These are phyloP conservation scores for Pleurotus djamor DNA, from an alignment of 768 basidiomycete genomes.

Conservation along the genomic window DNA sequence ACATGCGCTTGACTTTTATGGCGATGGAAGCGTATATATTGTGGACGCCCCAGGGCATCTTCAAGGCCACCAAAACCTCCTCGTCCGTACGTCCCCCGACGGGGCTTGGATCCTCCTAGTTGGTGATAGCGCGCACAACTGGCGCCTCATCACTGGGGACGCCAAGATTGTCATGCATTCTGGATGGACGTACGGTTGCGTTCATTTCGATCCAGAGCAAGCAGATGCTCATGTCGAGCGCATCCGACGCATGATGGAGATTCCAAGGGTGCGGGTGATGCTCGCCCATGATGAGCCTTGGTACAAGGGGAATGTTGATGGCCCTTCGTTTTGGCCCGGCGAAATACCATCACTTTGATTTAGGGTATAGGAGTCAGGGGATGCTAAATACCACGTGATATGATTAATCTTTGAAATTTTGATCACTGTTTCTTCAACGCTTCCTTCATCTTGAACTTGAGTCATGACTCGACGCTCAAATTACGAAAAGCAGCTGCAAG, in stretches of 20 bases:
- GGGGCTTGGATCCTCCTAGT: constrained; percentile 56
- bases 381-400: too few relatives aligned
- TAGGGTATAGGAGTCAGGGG: neutral
- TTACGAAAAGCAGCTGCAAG: neutral
- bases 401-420: neutral
- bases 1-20: constrained; percentile 48
- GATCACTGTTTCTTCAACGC: neutral
- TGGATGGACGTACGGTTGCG: constrained; percentile 29
- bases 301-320: constrained; percentile 45
- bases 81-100: constrained; percentile 50
- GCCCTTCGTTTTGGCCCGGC: constrained; percentile 39
- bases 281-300: constrained; percentile 54
- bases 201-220: constrained; percentile 38
- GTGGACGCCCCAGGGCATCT: constrained; percentile 59
- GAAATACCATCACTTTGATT: constrained; percentile 21
- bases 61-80: constrained; percentile 50
- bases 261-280: constrained; percentile 41
- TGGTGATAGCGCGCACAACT: constrained; percentile 57
- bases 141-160: constrained; percentile 45
- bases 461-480: neutral
- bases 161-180: constrained; percentile 30
- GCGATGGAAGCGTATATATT: constrained; percentile 58
- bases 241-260: constrained; percentile 32
- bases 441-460: neutral
- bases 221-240: constrained; percentile 40